Evolutionary conservation across 768 basidiomycete species (phyloP).

Genomic region (Tulasnella sp.): DNA sequence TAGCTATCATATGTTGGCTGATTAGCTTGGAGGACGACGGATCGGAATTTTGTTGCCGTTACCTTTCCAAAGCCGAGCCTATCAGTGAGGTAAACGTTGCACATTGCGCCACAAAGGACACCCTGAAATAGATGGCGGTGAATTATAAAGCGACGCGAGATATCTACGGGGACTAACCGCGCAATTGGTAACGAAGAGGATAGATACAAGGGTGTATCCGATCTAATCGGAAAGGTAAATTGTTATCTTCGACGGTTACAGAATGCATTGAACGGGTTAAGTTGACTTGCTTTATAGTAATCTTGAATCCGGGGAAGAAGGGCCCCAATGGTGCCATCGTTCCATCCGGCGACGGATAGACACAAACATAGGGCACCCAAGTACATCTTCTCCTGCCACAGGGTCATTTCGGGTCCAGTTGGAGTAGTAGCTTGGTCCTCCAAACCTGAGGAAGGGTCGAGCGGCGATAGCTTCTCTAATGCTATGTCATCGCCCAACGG

Average conservation of each 20-base stretch:
- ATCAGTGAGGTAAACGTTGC: slow-evolving; percentile 21
- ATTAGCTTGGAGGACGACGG: neutral
- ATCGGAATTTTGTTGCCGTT: neutral
- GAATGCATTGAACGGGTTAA: neutral
- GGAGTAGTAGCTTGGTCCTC: neutral
- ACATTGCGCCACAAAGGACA: slow-evolving; percentile 15
- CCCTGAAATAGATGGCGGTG: slow-evolving; percentile 6
- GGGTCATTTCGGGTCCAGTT: neutral
- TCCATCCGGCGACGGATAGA: slow-evolving; percentile 18
- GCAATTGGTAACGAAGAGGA: slow-evolving; percentile 20
- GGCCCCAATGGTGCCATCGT: slow-evolving; percentile 16
- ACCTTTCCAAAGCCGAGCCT: slow-evolving; percentile 24
- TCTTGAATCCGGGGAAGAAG: slow-evolving; percentile 15
- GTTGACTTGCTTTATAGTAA: slow-evolving; percentile 1
- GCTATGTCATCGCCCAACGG: neutral
- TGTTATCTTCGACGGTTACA: neutral
- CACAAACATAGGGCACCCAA: slow-evolving; percentile 4
- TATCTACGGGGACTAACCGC: neutral
- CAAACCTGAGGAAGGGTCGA: neutral
- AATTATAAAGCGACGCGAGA: neutral
- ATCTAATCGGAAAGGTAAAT: neutral
- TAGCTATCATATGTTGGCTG: neutral
- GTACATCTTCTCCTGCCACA: neutral
- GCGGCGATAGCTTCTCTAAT: neutral
- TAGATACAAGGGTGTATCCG: slow-evolving; percentile 21